Conservation (phyloP, 2,329 filamentous ascomycete genomes). For the Tympanopsis confertula region DNA sequence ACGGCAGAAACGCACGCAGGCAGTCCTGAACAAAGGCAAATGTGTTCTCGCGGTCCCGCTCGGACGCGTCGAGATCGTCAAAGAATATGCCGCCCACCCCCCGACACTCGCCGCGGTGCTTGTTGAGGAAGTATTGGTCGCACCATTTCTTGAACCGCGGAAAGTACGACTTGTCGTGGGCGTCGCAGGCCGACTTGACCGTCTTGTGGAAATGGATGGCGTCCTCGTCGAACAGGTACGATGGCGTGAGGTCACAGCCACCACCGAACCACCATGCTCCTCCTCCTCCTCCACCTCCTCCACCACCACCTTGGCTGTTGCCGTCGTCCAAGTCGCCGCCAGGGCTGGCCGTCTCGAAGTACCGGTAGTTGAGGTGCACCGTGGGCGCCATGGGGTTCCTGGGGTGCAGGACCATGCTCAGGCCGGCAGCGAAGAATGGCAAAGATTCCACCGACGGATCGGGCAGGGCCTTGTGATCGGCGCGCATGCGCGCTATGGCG, state of each 20-base stretch:
- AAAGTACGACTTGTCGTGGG: constrained; percentile 85
- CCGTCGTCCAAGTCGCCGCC: constrained; percentile 57
- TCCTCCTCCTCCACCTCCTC: not conserved
- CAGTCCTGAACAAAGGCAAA: constrained; percentile 85
- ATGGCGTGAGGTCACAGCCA: constrained; percentile 83
- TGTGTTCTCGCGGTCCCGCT: constrained; percentile 74
- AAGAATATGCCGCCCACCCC: constrained; percentile 97
- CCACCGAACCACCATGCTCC: constrained; percentile 94
- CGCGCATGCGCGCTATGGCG: constrained; percentile 85
- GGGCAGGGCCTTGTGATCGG: constrained; percentile 83
- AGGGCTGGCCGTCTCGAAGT: constrained; percentile 87
- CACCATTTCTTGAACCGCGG: constrained; percentile 96
- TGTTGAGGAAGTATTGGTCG: constrained; percentile 92
- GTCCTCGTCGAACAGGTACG: constrained; percentile 93
- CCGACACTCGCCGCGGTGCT: constrained; percentile 75
- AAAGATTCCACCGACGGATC: constrained; percentile 59
- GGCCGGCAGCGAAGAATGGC: constrained; percentile 87
- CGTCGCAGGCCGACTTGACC: constrained; percentile 85
- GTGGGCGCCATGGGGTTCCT: constrained; percentile 94
- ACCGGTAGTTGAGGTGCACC: constrained; percentile 95
- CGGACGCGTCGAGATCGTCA: constrained; percentile 81
- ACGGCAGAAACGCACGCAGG: constrained; percentile 75
- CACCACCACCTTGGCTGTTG: not conserved
- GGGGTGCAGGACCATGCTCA: constrained; percentile 88
- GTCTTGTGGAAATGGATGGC: constrained; percentile 92